Percentiles rank a stretch among this genome's conserved stretches.
These are phyloP conservation scores for Styphnolobium japonicum DNA, from an alignment of 306 rosid genomes.

Conservation along the genomic window DNA sequence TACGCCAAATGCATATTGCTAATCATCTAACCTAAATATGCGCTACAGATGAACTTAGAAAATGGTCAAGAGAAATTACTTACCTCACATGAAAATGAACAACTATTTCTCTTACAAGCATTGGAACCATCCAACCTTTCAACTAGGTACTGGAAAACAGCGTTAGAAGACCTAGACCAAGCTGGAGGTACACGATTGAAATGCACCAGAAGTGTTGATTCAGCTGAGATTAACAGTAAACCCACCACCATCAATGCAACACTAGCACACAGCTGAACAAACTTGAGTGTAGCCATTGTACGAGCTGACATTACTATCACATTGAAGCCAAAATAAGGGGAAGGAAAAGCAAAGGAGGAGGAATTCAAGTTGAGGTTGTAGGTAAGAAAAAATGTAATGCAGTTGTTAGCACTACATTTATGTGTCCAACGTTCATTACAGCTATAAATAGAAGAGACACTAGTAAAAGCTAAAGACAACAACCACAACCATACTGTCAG, in stretches of 20 bases:
- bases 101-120: slow-evolving; percentile 47
- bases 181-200: slow-evolving; percentile 46
- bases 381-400: slow-evolving; percentile 2
- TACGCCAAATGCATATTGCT: not conserved
- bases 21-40: not conserved
- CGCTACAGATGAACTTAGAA: not conserved
- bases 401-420: slow-evolving; percentile 10
- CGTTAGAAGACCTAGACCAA: slow-evolving; percentile 42
- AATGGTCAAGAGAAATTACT: not conserved
- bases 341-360: slow-evolving; percentile 7
- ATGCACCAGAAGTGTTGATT: slow-evolving; percentile 45
- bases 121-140: slow-evolving; percentile 43
- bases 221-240: slow-evolving; percentile 20
- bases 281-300: slow-evolving; percentile 32
- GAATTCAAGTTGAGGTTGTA: not conserved
- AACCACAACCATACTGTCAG: slow-evolving; percentile 50
- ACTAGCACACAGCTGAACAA: slow-evolving; percentile 13
- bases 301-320: slow-evolving; percentile 4
- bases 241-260: slow-evolving; percentile 21
- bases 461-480: slow-evolving; percentile 34
- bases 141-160: slow-evolving; percentile 48
- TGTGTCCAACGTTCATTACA: not conserved
- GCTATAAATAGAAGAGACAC: slow-evolving; percentile 15
- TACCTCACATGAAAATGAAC: slow-evolving; percentile 55
- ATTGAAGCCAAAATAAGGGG: slow-evolving; percentile 25